phyloP scores from a whole-genome alignment of 257 asterid genomes.

The Leptodermis oblonga region DNA sequence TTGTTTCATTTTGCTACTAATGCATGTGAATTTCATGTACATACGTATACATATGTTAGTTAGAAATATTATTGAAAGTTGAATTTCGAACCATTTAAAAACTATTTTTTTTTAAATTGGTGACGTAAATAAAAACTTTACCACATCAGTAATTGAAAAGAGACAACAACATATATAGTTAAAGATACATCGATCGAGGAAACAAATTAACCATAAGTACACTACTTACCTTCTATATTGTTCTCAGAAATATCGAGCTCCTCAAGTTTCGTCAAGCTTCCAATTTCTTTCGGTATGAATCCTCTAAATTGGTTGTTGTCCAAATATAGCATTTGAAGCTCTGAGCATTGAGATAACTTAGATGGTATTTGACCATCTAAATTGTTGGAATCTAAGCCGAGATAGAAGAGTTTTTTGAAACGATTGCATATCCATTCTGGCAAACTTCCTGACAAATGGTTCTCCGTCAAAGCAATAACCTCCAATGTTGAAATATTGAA shows the following conservation, averaged over 20 bases:
- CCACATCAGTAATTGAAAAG: no score
- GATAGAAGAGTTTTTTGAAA: neutral
- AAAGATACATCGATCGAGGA: no score
- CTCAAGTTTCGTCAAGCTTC: neutral
- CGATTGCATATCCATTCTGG: neutral
- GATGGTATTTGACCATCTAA: conserved; percentile 15
- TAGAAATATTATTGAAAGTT: no score
- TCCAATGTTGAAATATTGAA: conserved; percentile 22
- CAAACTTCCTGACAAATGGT: conserved; percentile 16
- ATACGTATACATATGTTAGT: no score
- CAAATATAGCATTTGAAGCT: neutral
- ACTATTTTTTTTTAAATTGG: no score
- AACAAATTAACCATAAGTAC: neutral
- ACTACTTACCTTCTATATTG: neutral
- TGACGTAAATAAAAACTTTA: no score
- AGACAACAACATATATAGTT: no score
- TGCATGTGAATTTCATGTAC: no score
- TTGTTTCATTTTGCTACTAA: no score
- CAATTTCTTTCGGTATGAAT: neutral
- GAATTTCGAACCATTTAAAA: no score
- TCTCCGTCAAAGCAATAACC: neutral
- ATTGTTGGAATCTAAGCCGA: neutral
- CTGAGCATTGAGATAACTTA: neutral
- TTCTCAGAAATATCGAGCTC: neutral
- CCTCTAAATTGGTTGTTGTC: neutral